Evolutionary conservation across 176 grass and related monocot species (phyloP), one percentile per base, ranked within the genome.

Genomic region (Oryza glaberrima): DNA sequence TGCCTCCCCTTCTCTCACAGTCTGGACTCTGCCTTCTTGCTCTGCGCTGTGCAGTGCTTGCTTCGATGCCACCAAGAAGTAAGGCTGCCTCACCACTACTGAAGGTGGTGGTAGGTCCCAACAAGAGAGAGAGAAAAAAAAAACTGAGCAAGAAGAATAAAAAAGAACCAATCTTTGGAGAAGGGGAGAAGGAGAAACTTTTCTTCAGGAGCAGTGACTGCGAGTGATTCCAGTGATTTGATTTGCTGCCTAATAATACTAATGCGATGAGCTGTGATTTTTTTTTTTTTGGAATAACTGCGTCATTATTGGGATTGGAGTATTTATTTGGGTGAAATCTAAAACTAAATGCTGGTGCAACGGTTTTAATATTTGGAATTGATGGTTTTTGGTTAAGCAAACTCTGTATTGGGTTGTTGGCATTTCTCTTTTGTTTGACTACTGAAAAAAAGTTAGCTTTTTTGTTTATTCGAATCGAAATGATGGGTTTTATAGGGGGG

Each of bases 91-190:
- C 54, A 32, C 17, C 70, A 44, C 63, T 11, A 44, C 64, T 11
- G 61, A 36, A 44, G 70, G n/a, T 47, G 70, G n/a, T 47, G 80
- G 87, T 68, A 75, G 87, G 80, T 9, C 84, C 75, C 84, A 80
- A 30, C 75, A 54, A 69, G 54, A 22, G 46, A 30, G 2, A 30
- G 52, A n/a, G 34, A 35, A 1, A 36, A 61, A 13, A 65, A 70
- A 22, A 63, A 63, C 0, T 10, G 58, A 23, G 19, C 7, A 30
- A 41, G 20, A 26, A 77, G 41, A 69, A 70, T 19, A 7, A 20
- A 63, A 70, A 81, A 36, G 58, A 30, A 65, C 23, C 70, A 23
- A 47, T 51, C 70, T 86, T 73, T 66, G 40, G 46, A 71, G 34
- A 25, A 51, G 41, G 74, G 20, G 9, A 4, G 35, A 4, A 38